These are phyloP conservation scores for Coniella vitis DNA, from an alignment of 2,329 filamentous ascomycete genomes.

Conservation along the genomic window DNA sequence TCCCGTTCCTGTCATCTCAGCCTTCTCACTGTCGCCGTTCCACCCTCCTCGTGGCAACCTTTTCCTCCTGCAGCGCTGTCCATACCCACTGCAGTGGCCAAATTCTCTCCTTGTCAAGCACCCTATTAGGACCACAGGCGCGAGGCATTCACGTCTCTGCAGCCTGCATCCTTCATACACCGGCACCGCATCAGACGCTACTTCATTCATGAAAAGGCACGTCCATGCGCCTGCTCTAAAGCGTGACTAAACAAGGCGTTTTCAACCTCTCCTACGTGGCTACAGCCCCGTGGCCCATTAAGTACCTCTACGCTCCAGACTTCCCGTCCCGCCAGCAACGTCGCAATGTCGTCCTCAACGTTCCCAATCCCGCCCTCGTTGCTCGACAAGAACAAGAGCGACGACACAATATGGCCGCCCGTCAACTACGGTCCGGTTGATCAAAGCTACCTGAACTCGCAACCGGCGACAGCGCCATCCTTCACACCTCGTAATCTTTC, in stretches of 20 bases:
- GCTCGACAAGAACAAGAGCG: slow-evolving; percentile 13
- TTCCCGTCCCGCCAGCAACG: slow-evolving; percentile 17
- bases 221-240: background rate
- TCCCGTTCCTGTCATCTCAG: slow-evolving; percentile 7
- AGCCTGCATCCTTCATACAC: slow-evolving; percentile 2
- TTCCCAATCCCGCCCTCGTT: slow-evolving; percentile 14
- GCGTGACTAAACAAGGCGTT: slow-evolving; percentile 9
- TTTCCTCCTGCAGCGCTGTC: slow-evolving; percentile 4
- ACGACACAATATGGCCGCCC: slow-evolving; percentile 10
- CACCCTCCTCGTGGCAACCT: slow-evolving; percentile 4
- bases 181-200: background rate
- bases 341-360: slow-evolving; percentile 16
- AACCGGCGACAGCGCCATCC: slow-evolving; percentile 22
- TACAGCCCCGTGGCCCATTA: slow-evolving; percentile 4
- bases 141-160: background rate
- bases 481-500: slow-evolving; percentile 34
- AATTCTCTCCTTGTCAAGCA: background rate
- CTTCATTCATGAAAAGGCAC: background rate
- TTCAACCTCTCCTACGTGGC: slow-evolving; percentile 10
- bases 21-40: slow-evolving; percentile 5
- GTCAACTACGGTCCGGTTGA: slow-evolving; percentile 2
- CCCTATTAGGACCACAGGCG: slow-evolving; percentile 1
- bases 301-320: slow-evolving; percentile 13
- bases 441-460: slow-evolving; percentile 13
- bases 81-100: background rate